These are phyloP conservation scores for Eremomyces bilateralis DNA, from an alignment of 495 filamentous ascomycete genomes.

Conservation along the genomic window DNA sequence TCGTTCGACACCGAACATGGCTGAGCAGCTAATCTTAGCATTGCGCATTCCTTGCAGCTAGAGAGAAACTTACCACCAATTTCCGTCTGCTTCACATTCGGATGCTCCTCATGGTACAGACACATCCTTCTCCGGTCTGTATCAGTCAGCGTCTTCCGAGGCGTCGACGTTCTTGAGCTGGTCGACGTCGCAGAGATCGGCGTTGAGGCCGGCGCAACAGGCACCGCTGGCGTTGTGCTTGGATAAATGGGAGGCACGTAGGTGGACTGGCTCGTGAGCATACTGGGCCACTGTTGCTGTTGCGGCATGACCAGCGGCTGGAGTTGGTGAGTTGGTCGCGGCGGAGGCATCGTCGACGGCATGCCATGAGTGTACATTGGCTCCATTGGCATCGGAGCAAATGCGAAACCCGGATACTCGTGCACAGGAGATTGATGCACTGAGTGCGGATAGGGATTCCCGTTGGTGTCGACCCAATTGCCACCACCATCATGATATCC, in stretches of 20 bases:
- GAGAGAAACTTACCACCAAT: constrained; percentile 52
- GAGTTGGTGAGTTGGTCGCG: constrained; percentile 21
- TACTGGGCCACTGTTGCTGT: constrained; percentile 31
- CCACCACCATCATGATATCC: constrained; percentile 14
- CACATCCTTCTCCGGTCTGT: constrained; percentile 86
- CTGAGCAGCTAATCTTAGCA: constrained; percentile 26
- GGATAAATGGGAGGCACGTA: constrained; percentile 18
- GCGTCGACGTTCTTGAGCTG: constrained; percentile 30
- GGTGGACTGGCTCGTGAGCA: constrained; percentile 27
- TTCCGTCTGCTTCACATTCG: constrained; percentile 89
- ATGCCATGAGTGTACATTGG: constrained; percentile 19
- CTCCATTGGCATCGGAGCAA: constrained; percentile 22
- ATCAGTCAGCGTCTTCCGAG: constrained; percentile 81
- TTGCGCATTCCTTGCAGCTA: constrained; percentile 6
- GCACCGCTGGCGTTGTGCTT: constrained; percentile 16
- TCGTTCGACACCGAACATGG: constrained; percentile 91
- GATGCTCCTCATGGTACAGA: constrained; percentile 83
- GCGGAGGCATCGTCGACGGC: constrained; percentile 20
- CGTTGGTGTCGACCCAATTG: constrained; percentile 12
- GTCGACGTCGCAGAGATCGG: constrained; percentile 23
- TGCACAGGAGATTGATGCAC: constrained; percentile 23
- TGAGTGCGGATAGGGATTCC: constrained; percentile 12
- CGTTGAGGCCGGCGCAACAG: constrained; percentile 19
- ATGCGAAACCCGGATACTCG: constrained; percentile 24
- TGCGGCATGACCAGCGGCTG: constrained; percentile 28